These are phyloP conservation scores for Trametes maxima DNA, from an alignment of 768 basidiomycete species.

Conservation along the genomic window DNA sequence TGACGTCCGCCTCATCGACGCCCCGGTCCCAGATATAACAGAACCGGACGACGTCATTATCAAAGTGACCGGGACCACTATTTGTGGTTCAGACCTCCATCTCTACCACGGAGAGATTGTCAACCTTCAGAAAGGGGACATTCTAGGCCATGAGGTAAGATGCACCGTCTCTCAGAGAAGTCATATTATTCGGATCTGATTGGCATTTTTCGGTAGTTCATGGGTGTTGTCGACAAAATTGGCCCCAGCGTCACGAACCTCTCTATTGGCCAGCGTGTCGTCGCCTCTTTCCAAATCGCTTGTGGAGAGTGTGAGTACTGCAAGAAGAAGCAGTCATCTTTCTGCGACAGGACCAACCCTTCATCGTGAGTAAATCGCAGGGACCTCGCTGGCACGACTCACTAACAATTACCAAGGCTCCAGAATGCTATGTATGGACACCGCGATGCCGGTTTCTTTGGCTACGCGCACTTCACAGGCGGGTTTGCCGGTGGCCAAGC, in stretches of 20 bases:
- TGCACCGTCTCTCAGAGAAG: no score
- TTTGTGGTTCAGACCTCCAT: constrained; percentile 58
- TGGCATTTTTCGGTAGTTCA: constrained; percentile 43
- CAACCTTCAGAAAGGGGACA: constrained; percentile 70
- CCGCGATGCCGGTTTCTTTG: constrained; percentile 71
- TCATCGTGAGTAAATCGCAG: constrained; percentile 47
- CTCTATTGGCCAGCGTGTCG: constrained; percentile 67
- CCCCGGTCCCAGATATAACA: constrained; percentile 59
- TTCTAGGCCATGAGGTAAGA: constrained; percentile 69
- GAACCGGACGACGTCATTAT: constrained; percentile 78
- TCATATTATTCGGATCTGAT: neutral
- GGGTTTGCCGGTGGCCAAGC: constrained; percentile 79
- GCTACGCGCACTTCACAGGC: constrained; percentile 71
- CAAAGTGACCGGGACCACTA: constrained; percentile 72
- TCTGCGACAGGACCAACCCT: constrained; percentile 74
- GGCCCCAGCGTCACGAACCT: constrained; percentile 66
- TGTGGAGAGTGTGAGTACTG: constrained; percentile 76
- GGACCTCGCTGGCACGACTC: neutral
- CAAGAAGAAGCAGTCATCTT: constrained; percentile 69
- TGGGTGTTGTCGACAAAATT: constrained; percentile 68
- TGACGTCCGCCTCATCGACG: constrained; percentile 50
- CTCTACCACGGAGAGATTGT: constrained; percentile 71
- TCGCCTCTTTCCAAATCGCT: constrained; percentile 78
- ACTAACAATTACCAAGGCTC: constrained; percentile 36
- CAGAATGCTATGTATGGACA: constrained; percentile 65